Base-by-base conservation (phyloP, 352 stramenopile species). In the Paralagenidium karlingii region DNA sequence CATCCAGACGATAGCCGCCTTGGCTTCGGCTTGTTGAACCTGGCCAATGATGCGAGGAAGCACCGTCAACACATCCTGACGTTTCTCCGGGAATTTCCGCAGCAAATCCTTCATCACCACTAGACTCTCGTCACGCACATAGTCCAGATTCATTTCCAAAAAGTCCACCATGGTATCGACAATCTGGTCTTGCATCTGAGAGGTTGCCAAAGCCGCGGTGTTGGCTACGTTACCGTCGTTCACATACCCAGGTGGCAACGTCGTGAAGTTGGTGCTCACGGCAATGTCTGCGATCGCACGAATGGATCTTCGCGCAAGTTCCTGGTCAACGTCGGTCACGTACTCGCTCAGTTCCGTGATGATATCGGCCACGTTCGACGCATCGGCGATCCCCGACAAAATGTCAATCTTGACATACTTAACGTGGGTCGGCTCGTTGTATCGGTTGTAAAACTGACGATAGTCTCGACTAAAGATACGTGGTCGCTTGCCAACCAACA, bases 331-430 rank as follows among this genome's bases (percentile, higher is more conserved):
- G 54, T 97, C 93, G 30, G 78, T 85, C 6, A 98, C 94, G 58
- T 98, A 98, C 62, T 99, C 96, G 34, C 70, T 93, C 13, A 99
- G 65, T 68, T 99, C 96, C 15, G 73, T 82, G 12, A 99, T 77
- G 63, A 99, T 97, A 36, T 99, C 93, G 8, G 79, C 80, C 5
- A 96, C 91, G 45, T 94, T 98, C 15, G 87, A 63, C 2, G 73
- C 73, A 58, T 96, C 96, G 3, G 94, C 93, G 18, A 99, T 71
- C 24, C 88, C 70, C n/a, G 94, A 81, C 18, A 99, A 58, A 32
- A 99, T 83, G 40, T 94, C 64, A 30, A 99, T 84, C 70, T 99
- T 99, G 36, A 97, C 74, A 56, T 97, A 96, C 60, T 99, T 98
- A 46, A 99, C 92, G 55, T 97, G 78, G 16, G 90, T 97, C 9